Conservation (phyloP, 73 alveolate genomes). For the Tetrahymena elliotti region DNA sequence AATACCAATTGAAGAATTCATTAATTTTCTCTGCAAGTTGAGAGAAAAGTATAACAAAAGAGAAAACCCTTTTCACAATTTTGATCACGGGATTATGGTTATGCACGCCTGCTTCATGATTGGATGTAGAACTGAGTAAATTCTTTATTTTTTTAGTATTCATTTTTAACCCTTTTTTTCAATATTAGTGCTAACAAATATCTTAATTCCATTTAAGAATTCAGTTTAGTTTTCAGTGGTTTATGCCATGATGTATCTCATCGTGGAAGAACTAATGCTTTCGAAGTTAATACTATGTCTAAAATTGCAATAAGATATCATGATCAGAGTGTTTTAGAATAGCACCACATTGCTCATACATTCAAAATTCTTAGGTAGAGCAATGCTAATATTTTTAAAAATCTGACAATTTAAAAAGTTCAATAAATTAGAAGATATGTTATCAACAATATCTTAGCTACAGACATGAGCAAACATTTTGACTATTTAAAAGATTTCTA, state of each 20-base stretch:
- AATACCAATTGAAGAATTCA: slow-evolving; percentile 19
- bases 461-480: slow-evolving; percentile 47
- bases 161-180: not conserved
- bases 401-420: slow-evolving; percentile 42
- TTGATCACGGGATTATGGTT: slow-evolving; percentile 39
- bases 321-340: slow-evolving; percentile 82
- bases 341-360: slow-evolving; percentile 80
- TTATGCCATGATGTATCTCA: slow-evolving; percentile 78
- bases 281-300: slow-evolving; percentile 55
- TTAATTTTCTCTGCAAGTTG: not conserved
- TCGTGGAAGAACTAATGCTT: slow-evolving; percentile 68
- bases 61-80: slow-evolving; percentile 24
- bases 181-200: not conserved
- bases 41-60: slow-evolving; percentile 31
- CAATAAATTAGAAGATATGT: slow-evolving; percentile 53
- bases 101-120: slow-evolving; percentile 23
- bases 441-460: slow-evolving; percentile 59
- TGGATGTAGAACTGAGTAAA: slow-evolving; percentile 1
- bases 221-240: slow-evolving; percentile 49
- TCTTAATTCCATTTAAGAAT: not conserved
- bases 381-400: slow-evolving; percentile 46
- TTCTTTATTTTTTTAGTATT: not conserved
- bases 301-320: slow-evolving; percentile 72
- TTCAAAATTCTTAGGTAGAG: slow-evolving; percentile 57
- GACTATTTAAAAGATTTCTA: slow-evolving; percentile 8